Base-by-base conservation (phyloP, 2,329 filamentous ascomycete species). In the Stachybotrys chartarum region DNA sequence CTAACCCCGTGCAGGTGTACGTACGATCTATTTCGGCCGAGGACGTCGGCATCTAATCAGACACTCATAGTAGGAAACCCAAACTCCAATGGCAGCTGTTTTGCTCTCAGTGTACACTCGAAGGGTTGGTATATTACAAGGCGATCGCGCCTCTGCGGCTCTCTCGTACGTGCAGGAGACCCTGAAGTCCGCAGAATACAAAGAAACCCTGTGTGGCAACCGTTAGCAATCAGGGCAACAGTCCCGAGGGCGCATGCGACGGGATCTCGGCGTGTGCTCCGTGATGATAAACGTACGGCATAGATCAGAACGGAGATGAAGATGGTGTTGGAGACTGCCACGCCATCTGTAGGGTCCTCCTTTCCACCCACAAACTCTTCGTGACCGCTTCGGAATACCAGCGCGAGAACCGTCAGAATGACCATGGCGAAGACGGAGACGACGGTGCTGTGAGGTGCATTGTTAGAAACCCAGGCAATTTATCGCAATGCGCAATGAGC, bases 281-380 rank as follows among this genome's bases (percentile, higher is more conserved):
- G 24, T 24, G 24, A 24, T 24, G 24, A 24, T 18, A 49, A 31
- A 84, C 90, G 62, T 86, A 97, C 93, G 62, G 80, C 83, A 69
- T 97, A 97, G 68, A 97, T 87, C 53, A 91, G 78, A 47, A 97
- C 92, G 47, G 93, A 90, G 30, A 85, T 86, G 66, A 96, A 97
- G 54, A 97, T 86, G 31, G 91, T 93, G 30, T 81, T 84, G 6
- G 93, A 91, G 51, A 97, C 90, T 42, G 85, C 89, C 58, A 80
- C 79, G 56, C 88, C 88, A 66, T 96, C 82, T 61, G 86, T 75
- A 7, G 87, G 89, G 61, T 87, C 83, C 1, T 88, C 82, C 52
- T 80, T 81, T 54, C 85, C 84, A 60, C 93, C 93, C 66, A 91
- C 86, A 71, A 97, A 85, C 61, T 87, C 86, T 71, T 94, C 91